A percentile compares a stretch with the other conserved stretches of the same genome.
These are phyloP conservation scores for Talaromyces ruber DNA, from an alignment of 495 filamentous ascomycete species.

Conservation along the genomic window DNA sequence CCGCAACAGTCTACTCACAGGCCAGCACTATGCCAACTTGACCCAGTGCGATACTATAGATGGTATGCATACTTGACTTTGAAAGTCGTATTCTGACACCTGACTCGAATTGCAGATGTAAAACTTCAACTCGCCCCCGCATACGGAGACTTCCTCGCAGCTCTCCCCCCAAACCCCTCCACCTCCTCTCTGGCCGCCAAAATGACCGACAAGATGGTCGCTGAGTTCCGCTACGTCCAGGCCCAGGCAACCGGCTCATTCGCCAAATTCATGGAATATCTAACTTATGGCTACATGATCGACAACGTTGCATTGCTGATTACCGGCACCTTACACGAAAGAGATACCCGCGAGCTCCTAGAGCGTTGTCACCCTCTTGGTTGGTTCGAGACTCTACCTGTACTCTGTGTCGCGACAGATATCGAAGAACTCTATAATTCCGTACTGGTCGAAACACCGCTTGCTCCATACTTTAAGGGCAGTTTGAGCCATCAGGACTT, in stretches of 20 bases:
- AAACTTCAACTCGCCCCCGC: slow-evolving; percentile 94
- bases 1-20: slow-evolving; percentile 84
- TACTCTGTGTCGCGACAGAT: slow-evolving; percentile 94
- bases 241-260: slow-evolving; percentile 85
- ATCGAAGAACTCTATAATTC: slow-evolving; percentile 98
- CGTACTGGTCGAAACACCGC: slow-evolving; percentile 89
- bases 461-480: slow-evolving; percentile 95
- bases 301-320: slow-evolving; percentile 98
- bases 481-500: slow-evolving; percentile 91
- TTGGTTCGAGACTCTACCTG: slow-evolving; percentile 98
- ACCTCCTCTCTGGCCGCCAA: slow-evolving; percentile 90
- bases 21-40: slow-evolving; percentile 90
- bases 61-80: slow-evolving; percentile 51
- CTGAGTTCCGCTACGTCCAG: slow-evolving; percentile 93
- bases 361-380: slow-evolving; percentile 95
- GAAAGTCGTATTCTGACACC: too few species aligned
- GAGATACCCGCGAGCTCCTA: slow-evolving; percentile 91
- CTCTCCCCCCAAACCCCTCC: slow-evolving; percentile 92
- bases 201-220: slow-evolving; percentile 95
- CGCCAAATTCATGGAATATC: slow-evolving; percentile 89
- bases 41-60: slow-evolving; percentile 98
- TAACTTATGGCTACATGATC: slow-evolving; percentile 99
- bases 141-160: slow-evolving; percentile 93
- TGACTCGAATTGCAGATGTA: slow-evolving; percentile 54
- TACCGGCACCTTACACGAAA: slow-evolving; percentile 94